Conservation (phyloP, 2,329 filamentous ascomycete genomes). For the Calonectria multiphialidica region DNA sequence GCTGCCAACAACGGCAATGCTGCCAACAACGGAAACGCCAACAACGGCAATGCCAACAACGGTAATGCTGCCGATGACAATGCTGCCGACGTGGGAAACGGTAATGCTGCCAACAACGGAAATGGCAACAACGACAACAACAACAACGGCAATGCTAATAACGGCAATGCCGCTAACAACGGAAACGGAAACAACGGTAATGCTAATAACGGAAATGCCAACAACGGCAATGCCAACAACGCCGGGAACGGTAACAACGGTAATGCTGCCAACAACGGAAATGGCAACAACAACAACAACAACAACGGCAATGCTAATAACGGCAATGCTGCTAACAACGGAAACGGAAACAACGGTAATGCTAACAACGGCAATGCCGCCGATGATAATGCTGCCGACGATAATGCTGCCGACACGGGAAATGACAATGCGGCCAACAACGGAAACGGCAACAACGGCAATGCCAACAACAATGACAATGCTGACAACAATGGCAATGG, state of each 20-base stretch:
- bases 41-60: not conserved
- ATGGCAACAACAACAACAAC: not conserved
- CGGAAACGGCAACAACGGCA: not conserved
- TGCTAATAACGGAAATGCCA: not conserved
- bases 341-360: not conserved
- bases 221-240: not conserved
- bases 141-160: not conserved
- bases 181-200: not conserved
- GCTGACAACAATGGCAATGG: no score
- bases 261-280: not conserved
- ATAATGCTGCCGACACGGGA: not conserved
- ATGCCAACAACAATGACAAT: not conserved
- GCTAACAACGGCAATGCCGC: not conserved
- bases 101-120: not conserved
- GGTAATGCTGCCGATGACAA: not conserved
- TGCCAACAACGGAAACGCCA: not conserved
- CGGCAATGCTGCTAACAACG: not conserved
- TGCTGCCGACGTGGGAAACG: not conserved
- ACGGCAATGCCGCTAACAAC: not conserved
- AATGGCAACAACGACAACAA: not conserved
- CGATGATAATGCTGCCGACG: not conserved
- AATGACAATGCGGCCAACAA: no score
- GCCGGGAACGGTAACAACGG: not conserved
- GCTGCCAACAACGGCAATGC: not conserved
- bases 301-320: not conserved